Base-by-base conservation (phyloP, 2,329 filamentous ascomycete genomes). In the Penicillium sp. region DNA sequence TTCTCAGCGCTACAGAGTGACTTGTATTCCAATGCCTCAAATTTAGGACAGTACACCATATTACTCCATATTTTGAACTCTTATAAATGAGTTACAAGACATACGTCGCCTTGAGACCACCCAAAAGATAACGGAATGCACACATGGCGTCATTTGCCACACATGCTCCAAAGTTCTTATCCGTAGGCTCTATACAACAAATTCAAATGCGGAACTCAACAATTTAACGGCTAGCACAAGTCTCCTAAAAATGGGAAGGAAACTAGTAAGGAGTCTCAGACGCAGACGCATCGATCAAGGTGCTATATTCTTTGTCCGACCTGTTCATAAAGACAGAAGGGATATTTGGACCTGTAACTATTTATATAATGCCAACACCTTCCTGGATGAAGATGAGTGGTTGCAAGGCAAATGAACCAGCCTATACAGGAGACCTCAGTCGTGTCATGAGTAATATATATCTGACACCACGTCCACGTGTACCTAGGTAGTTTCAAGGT, bases 301-400 rank as follows among this genome's bases (percentile, higher is more conserved):
- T 21, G 21, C 47, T 21, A 87, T 87, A 54, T 94, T 87, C 79
- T 94, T 90, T 76, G 88, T 94, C 70, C 76, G 90, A 76, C 88
- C 88, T 94, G 73, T 88, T 79, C 77, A 82, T 80, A 70, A 82
- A 88, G 64, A 87, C 91, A 58, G 79, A 75, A 38, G 76, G 82
- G 67, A 86, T 88, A 45, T 93, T 93, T 65, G 87, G 86, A 13
- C 87, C 87, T 5, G 86, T 89, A 26, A 83, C 86, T 64, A 31
- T 31, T 86, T 64, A 31, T 31, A 31, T 31, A 78, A 84, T 45
- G 79, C 91, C 55, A 77, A 80, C 57, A 84, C 82, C 52, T 91
- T 91, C 72, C 80, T 83, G 74, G 81, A 78, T 57, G 83, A 87
- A 69, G 80, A 80, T 17, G 80, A 88, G 85, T 81, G 39, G 75